Evolutionary conservation across 352 stramenopile species (phyloP), one percentile per base, ranked within the genome.

Genomic region (Phytophthora capsici): DNA sequence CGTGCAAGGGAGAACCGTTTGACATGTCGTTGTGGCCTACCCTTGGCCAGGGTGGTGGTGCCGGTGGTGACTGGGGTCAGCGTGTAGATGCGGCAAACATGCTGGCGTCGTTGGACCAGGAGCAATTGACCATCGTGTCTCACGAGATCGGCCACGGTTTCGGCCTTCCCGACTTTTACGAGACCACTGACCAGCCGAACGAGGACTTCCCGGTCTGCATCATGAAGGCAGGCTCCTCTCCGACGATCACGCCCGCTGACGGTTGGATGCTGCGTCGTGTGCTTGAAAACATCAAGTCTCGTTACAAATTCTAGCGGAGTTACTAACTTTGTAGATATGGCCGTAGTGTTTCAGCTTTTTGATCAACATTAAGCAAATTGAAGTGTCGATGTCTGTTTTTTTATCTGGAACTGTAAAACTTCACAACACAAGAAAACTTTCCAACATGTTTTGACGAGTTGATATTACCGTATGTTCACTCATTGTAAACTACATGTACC

Each of bases 21-120:
- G 75, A 80, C 36, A 78, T 78, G 54, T 80, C 75, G 41, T 48
- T 83, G 44, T 83, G 75, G 75, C 75, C 71, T 16, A 83, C 75
- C 13, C 20, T 67, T n/a, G 69, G 56, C 46, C 66, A 74, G 37
- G 69, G 68, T 26, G 71, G 75, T 19, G 71, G 71, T 20, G 71
- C 63, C 19, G 63, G 63, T 40, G 63, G 63, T 8, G 63, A 71
- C 41, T 71, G 63, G 63, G 63, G 63, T 37, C 75, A 83, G 59
- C 75, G 71, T 32, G 71, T 80, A 17, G 71, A 83, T 37, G 71
- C 55, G 6, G 61, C 17, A 12, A 73, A 58, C 49, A 80, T 80
- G 71, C 20, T 80, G 25, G 44, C 50, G 26, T 51, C 46, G 1
- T 37, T 83, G 22, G 67, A 80, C 19, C 22, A 65, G 7, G 71